phyloP scores from a whole-genome alignment of 2,329 filamentous ascomycete genomes.

The Colletotrichum acutatum region DNA sequence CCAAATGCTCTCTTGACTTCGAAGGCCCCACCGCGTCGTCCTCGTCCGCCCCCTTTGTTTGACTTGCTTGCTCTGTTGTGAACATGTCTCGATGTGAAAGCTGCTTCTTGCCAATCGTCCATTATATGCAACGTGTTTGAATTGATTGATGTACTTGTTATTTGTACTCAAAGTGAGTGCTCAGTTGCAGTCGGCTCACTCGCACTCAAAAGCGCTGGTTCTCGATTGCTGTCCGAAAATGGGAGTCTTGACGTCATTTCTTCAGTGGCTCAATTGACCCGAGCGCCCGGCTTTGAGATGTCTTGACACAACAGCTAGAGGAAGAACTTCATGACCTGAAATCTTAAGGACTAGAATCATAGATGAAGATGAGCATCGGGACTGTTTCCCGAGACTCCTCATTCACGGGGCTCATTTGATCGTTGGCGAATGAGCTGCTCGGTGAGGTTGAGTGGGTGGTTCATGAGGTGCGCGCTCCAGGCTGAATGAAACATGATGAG shows the following conservation, averaged over 20 bases:
- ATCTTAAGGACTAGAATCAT: not conserved
- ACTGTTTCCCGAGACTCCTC: too few species aligned
- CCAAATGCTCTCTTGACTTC: conserved; percentile 22
- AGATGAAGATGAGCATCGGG: too few species aligned
- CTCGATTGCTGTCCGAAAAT: not conserved
- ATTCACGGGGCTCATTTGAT: not conserved
- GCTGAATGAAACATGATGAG: not conserved
- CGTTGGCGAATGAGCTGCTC: not conserved
- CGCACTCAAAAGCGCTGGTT: not conserved
- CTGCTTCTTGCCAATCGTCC: conserved; percentile 32
- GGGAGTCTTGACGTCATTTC: not conserved
- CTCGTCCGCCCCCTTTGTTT: not conserved
- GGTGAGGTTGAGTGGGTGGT: not conserved
- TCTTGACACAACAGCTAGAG: not conserved
- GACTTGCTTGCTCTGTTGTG: conserved; percentile 23
- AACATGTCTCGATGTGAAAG: conserved; percentile 14
- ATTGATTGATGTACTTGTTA: not conserved
- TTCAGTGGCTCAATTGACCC: not conserved
- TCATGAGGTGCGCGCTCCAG: not conserved
- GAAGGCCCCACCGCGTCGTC: conserved; percentile 13
- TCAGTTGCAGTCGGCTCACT: too few species aligned
- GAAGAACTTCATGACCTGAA: not conserved
- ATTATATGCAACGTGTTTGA: not conserved
- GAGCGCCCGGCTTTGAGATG: not conserved
- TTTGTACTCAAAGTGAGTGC: too few species aligned